Conservation (phyloP, 176 grass and related monocot species). For the Panicum miliaceum region DNA sequence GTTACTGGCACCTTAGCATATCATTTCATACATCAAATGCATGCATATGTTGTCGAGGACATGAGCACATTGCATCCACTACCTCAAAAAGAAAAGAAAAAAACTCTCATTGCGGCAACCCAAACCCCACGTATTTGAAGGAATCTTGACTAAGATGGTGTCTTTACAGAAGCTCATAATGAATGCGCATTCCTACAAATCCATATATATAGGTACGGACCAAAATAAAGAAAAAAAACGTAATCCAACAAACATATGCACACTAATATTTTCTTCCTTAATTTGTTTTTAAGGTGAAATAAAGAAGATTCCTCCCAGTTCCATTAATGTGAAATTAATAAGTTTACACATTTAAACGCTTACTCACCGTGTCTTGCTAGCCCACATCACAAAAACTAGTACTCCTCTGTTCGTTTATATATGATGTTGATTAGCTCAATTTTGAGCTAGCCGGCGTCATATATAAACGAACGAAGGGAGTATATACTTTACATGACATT, state of each 20-base stretch:
- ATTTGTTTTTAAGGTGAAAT: not conserved
- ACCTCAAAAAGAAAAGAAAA: not conserved
- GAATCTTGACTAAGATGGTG: conserved; percentile 75
- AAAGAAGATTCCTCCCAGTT: not conserved
- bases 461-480: too few species aligned
- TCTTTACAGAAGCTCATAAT: conserved; percentile 39
- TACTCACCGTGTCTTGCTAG: not conserved
- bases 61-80: conserved; percentile 48
- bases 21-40: conserved; percentile 46
- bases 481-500: not conserved
- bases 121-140: conserved; percentile 39
- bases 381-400: not conserved
- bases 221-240: not conserved
- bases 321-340: not conserved
- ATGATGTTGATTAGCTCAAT: too few species aligned
- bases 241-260: not conserved
- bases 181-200: conserved; percentile 15
- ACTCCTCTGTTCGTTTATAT: not conserved
- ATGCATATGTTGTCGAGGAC: conserved; percentile 37
- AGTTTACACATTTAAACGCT: not conserved
- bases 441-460: too few species aligned
- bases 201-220: not conserved
- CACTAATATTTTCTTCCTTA: not conserved
- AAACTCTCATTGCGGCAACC: conserved; percentile 10
- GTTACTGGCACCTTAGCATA: conserved; percentile 6